Percentiles rank a stretch among this genome's conserved stretches.
Conservation (phyloP, 768 basidiomycete species). For the Udeniomyces megalosporus region DNA sequence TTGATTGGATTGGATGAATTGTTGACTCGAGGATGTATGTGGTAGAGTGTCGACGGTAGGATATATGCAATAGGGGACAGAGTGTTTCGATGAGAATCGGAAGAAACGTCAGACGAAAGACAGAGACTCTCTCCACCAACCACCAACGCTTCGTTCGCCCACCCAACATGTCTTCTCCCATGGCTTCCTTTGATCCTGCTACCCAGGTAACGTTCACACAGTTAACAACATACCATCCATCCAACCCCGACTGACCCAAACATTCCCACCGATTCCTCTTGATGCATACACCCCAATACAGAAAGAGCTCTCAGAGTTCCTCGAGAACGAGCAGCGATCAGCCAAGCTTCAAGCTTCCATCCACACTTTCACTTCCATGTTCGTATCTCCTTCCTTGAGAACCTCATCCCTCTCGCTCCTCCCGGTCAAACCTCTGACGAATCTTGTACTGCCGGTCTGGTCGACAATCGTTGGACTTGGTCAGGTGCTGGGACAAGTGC, state of each 20-base stretch:
- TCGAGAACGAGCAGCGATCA: constrained; percentile 14
- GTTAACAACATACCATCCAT: too few species aligned
- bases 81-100: too few species aligned
- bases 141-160: too few species aligned
- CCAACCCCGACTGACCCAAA: background rate
- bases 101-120: too few species aligned
- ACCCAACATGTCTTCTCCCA: background rate
- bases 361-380: constrained; percentile 12
- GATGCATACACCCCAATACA: background rate
- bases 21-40: too few species aligned
- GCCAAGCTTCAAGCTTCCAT: constrained; percentile 13
- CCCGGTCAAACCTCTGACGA: background rate
- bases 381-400: constrained; percentile 2
- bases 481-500: background rate
- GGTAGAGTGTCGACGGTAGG: too few species aligned
- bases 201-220: background rate
- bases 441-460: too few species aligned
- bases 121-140: too few species aligned
- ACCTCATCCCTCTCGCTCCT: background rate
- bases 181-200: background rate
- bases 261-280: background rate
- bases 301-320: constrained; percentile 12
- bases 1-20: too few species aligned
- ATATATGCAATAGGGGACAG: too few species aligned
- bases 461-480: too few species aligned